Conservation (phyloP, 1,284 basidiomycete species). For the Xerocomus nothofagi region DNA sequence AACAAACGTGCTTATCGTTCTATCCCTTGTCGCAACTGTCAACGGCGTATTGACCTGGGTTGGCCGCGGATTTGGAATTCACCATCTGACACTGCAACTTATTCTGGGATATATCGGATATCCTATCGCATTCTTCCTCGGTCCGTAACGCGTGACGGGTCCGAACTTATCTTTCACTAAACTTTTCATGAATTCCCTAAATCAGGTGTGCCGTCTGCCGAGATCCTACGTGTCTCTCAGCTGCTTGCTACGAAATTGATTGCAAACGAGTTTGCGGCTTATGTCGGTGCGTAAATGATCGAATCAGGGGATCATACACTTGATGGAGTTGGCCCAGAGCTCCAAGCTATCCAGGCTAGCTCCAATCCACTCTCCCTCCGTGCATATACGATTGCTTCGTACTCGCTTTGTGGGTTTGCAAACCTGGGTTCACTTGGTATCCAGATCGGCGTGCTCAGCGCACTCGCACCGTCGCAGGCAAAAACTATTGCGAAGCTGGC, state of each 20-base stretch:
- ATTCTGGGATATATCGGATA: constrained; percentile 87
- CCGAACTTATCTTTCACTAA: not conserved
- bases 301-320: not conserved
- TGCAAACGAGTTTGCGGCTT: constrained; percentile 87
- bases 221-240: constrained; percentile 75
- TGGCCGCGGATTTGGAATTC: constrained; percentile 83
- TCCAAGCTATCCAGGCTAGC: constrained; percentile 52
- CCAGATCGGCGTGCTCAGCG: constrained; percentile 85
- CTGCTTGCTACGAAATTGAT: constrained; percentile 86
- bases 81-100: constrained; percentile 80
- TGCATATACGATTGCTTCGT: constrained; percentile 76
- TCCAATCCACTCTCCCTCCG: constrained; percentile 64
- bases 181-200: constrained; percentile 4
- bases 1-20: constrained; percentile 76
- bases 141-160: constrained; percentile 30
- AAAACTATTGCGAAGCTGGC: constrained; percentile 74
- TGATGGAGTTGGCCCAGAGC: constrained; percentile 33
- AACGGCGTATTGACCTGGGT: constrained; percentile 90
- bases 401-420: constrained; percentile 88
- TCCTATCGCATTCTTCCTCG: constrained; percentile 83
- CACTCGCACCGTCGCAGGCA: constrained; percentile 76
- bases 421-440: constrained; percentile 87
- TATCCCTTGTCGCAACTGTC: constrained; percentile 78
- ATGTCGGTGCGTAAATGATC: constrained; percentile 42
- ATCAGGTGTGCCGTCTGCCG: constrained; percentile 63